Evolutionary conservation across 352 stramenopile genomes (phyloP), one percentile per base, ranked within the genome.

Genomic region (Phytophthora vignae): DNA sequence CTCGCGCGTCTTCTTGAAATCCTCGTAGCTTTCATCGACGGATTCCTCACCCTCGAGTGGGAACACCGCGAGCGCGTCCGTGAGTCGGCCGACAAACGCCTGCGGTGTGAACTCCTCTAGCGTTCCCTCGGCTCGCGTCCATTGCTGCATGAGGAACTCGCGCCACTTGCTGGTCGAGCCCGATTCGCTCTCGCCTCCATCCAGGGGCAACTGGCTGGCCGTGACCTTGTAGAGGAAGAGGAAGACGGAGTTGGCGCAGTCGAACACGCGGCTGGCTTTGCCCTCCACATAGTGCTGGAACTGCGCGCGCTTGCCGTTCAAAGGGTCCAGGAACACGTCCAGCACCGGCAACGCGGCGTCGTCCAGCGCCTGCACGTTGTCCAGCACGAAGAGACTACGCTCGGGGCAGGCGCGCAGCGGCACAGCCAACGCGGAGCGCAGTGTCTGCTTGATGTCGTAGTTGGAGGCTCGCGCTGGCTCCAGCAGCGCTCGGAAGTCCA

Each of bases 101-200:
- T 93, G 82, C 11, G 83, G 85, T 27, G 85, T 93, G 69, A 93
- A 93, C 36, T 85, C 81, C 48, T 89, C 82, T 11, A 72, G 63
- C 2, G 59, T 73, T 27, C 69, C 69, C 48, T 78, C 66, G 5
- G 59, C 60, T 4, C 77, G 69, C 53, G 67, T 81, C 85, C 83
- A 90, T 36, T 75, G 76, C 33, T 68, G 67, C 69, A 91, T 80
- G 21, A 93, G 73, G 54, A 82, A 90, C 56, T 92, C 80, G 3
- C 79, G 82, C 85, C 85, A 92, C 19, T 71, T 56, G 54, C 27
- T 59, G 9, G 38, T 52, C 17, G 55, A 69, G 0, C 40, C 56
- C 29, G 31, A 67, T 1, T 33, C 25, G 29, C 49, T 55, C 2
- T 55, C 36, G 8, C 9, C 49, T 40, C 19, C 61, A 15, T 29